Evolutionary conservation across 83 land plant genomes (phyloP).

Genomic region (Diphasiastrum complanatum): DNA sequence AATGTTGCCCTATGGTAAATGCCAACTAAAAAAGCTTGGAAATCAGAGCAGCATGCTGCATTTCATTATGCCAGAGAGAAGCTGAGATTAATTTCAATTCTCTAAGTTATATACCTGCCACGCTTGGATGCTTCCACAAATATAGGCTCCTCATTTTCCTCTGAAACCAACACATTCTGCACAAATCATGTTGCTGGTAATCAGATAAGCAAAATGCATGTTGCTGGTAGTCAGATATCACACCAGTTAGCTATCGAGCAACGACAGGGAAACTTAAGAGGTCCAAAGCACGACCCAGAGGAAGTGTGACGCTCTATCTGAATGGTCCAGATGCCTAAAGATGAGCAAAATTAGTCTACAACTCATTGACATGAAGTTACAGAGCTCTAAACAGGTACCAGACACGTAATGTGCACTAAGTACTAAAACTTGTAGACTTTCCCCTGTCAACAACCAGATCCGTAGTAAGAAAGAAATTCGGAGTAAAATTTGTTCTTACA

Average conservation of each 20-base stretch:
- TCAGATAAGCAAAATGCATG: constrained; percentile 3
- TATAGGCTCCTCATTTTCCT: constrained; percentile 91
- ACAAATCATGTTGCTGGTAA: too few species aligned
- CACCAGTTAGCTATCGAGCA: too few species aligned
- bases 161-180: constrained; percentile 93
- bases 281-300: too few species aligned
- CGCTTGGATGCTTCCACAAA: constrained; percentile 63
- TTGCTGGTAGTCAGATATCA: not conserved
- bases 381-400: not conserved
- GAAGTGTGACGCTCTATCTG: too few species aligned
- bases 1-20: not conserved
- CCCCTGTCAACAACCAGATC: too few species aligned
- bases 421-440: too few species aligned
- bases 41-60: too few species aligned
- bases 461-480: too few species aligned
- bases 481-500: constrained; percentile 45
- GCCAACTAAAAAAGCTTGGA: not conserved
- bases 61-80: not conserved
- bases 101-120: constrained; percentile 50
- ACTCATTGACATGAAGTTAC: not conserved
- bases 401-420: too few species aligned
- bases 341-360: not conserved
- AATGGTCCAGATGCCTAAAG: too few species aligned
- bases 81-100: not conserved
- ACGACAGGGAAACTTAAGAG: too few species aligned